Evolutionary conservation across 108 stramenopile species (phyloP), one percentile per base, ranked within the genome.

Genomic region (Nitzschia sp.): DNA sequence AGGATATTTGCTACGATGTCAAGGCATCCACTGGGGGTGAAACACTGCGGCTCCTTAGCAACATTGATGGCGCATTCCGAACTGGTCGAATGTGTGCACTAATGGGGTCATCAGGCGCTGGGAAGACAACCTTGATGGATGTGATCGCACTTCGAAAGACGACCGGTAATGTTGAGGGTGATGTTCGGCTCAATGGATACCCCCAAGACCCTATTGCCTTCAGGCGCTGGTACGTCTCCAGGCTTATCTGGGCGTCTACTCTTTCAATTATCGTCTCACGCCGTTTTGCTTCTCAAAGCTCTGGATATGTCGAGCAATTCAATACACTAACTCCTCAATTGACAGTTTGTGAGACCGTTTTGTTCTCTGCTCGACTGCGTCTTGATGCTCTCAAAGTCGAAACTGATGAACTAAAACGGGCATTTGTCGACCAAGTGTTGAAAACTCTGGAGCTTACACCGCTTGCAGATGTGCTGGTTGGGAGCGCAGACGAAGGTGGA

Each of bases 231-330:
- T n/a, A n/a, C n/a, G n/a, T n/a, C n/a, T n/a, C n/a, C n/a, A n/a
- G n/a, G n/a, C n/a, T n/a, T n/a, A n/a, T n/a, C n/a, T n/a, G n/a
- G n/a, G n/a, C n/a, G n/a, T n/a, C n/a, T n/a, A n/a, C n/a, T n/a
- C n/a, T n/a, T n/a, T n/a, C n/a, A n/a, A n/a, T n/a, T n/a, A n/a
- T n/a, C n/a, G n/a, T n/a, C n/a, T n/a, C n/a, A n/a, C n/a, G n/a
- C n/a, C 53, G 85, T 38, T n/a, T n/a, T n/a, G n/a, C n/a, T n/a
- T n/a, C n/a, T n/a, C n/a, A n/a, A n/a, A 77, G 82, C 45, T 84
- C 86, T 11, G 97, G 93, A 13, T 97, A 96, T 62, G 92, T 93
- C 13, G 93, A 96, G 68, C 97, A 98, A 68, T 85, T 90, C 56
- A 96, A 97, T 73, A 77, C 90, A 6, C 94, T 96, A 71, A 65